phyloP scores from a whole-genome alignment of 2,329 filamentous ascomycete species.

The Ascomycota sp. region DNA sequence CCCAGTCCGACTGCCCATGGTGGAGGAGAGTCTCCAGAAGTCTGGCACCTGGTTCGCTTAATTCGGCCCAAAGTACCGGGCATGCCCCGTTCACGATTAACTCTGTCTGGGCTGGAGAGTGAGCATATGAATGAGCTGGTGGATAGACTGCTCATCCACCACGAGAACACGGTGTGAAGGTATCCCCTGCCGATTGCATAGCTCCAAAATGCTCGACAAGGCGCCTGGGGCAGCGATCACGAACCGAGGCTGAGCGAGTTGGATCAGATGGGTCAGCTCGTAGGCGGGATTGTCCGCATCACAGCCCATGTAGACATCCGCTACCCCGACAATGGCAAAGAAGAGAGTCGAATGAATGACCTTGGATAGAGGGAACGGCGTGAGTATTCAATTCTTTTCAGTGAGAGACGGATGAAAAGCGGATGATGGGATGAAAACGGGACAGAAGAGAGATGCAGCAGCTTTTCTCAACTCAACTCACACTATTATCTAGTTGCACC shows the following conservation, averaged over 20 bases:
- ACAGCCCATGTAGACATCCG: not conserved
- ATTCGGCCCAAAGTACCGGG: not conserved
- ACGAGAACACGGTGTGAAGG: not conserved
- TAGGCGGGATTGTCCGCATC: not conserved
- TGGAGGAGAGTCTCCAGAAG: not conserved
- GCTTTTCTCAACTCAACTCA: not conserved
- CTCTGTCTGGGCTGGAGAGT: not conserved
- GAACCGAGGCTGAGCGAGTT: not conserved
- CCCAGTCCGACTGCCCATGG: not conserved
- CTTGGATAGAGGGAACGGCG: not conserved
- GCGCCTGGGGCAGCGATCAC: not conserved
- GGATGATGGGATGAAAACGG: not conserved
- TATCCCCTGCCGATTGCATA: not conserved
- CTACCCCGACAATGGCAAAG: not conserved
- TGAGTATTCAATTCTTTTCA: not conserved
- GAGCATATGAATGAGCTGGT: not conserved
- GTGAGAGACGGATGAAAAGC: no score
- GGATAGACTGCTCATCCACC: not conserved
- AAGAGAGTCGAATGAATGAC: not conserved
- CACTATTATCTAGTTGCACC: not conserved
- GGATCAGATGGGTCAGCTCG: not conserved
- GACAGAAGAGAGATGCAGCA: not conserved
- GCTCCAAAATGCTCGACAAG: not conserved
- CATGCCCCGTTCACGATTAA: not conserved
- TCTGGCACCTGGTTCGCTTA: not conserved